Conservation (phyloP, 257 asterid species). For the Gynochthodes officinalis region DNA sequence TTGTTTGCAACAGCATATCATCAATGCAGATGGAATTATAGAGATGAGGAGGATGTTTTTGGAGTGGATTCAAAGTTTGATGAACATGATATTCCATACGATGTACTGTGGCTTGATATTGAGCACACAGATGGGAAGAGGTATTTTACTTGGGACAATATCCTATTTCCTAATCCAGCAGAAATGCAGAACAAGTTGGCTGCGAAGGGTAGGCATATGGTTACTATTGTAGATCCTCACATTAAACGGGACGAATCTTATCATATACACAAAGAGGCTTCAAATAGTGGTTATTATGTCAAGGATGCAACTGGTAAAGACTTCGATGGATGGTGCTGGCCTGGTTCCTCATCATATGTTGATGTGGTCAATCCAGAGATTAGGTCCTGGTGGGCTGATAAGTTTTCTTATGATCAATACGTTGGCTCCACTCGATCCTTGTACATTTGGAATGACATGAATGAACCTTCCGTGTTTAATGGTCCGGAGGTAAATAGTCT, state of each 20-base stretch:
- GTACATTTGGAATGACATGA: conserved; percentile 98
- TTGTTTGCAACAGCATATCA: conserved; percentile 85
- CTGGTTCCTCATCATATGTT: conserved; percentile 90
- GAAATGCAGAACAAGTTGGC: conserved; percentile 96
- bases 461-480: conserved; percentile 96
- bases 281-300: conserved; percentile 77
- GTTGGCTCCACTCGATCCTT: conserved; percentile 82
- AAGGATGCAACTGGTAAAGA: conserved; percentile 85
- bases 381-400: conserved; percentile 94
- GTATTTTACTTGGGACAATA: conserved; percentile 92
- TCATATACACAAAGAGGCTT: conserved; percentile 85
- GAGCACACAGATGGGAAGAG: conserved; percentile 94
- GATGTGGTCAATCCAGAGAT: conserved; percentile 88
- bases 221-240: conserved; percentile 97
- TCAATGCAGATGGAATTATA: conserved; percentile 98
- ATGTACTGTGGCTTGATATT: conserved; percentile 97
- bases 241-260: conserved; percentile 89
- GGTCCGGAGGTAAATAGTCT: conserved; percentile 84
- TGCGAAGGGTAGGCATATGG: conserved; percentile 92
- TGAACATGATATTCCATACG: conserved; percentile 91
- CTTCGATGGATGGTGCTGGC: conserved; percentile 99
- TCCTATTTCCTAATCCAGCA: conserved; percentile 79
- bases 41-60: conserved; percentile 92
- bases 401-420: conserved; percentile 66
- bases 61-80: conserved; percentile 86